Evolutionary conservation across 192 early-diverging fungal species (phyloP).

Genomic region (Geranomyces variabilis): DNA sequence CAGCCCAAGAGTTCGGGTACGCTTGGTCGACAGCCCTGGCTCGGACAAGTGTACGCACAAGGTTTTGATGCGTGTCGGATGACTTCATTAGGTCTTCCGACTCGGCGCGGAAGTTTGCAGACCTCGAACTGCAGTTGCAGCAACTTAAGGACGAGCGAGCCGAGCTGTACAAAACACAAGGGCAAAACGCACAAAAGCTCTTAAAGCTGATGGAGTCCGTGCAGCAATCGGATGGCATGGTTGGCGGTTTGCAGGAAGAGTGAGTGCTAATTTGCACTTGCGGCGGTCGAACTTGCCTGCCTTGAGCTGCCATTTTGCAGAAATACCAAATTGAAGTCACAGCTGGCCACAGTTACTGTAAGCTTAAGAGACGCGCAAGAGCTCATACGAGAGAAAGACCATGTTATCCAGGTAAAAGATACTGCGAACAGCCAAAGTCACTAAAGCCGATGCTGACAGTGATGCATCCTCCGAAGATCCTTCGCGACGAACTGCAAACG

Average conservation of each 20-base stretch:
- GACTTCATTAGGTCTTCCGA: conserved; percentile 29
- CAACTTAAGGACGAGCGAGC: conserved; percentile 82
- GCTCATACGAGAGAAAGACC: conserved; percentile 83
- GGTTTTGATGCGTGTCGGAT: not conserved
- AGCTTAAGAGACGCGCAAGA: conserved; percentile 36
- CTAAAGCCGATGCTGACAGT: no score
- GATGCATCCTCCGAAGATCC: no score
- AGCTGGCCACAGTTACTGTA: conserved; percentile 13
- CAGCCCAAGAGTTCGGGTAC: conserved; percentile 9
- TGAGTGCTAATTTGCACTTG: conserved; percentile 35
- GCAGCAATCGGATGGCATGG: conserved; percentile 59
- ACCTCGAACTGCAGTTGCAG: conserved; percentile 76
- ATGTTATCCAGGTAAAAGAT: conserved; percentile 75
- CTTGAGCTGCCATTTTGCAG: no score
- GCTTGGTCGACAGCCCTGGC: no score
- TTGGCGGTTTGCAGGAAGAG: conserved; percentile 68
- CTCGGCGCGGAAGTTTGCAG: conserved; percentile 34
- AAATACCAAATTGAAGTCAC: conserved; percentile 17
- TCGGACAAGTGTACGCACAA: not conserved
- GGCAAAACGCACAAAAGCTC: conserved; percentile 88
- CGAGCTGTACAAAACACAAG: conserved; percentile 87
- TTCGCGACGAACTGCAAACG: conserved; percentile 90
- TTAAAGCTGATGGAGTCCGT: conserved; percentile 82
- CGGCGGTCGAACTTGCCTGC: not conserved
- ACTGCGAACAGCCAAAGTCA: no score